phyloP scores from a whole-genome alignment of 2,329 filamentous ascomycete genomes.

The Dichotomopilus funicola region DNA sequence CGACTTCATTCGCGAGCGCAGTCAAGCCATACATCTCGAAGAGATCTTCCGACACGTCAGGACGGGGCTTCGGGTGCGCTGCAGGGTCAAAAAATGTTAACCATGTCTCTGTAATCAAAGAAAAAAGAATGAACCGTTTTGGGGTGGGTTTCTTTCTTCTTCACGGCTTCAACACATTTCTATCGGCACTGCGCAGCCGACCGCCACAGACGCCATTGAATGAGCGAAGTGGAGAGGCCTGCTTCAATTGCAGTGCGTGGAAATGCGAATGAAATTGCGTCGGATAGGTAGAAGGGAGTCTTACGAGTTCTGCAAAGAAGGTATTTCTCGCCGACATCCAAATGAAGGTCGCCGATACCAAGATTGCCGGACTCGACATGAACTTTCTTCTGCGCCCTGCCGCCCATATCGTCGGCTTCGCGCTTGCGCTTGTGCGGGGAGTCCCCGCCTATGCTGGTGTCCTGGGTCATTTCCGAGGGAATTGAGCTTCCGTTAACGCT shows the following conservation, averaged over 20 bases:
- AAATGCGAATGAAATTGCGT: slow-evolving; percentile 8
- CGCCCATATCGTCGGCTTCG: slow-evolving; percentile 47
- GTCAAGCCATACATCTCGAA: slow-evolving; percentile 53
- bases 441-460: slow-evolving; percentile 42
- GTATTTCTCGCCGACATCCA: slow-evolving; percentile 62
- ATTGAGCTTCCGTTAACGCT: slow-evolving; percentile 53
- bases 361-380: slow-evolving; percentile 55
- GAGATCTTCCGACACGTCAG: slow-evolving; percentile 49
- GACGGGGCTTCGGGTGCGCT: slow-evolving; percentile 44
- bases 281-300: slow-evolving; percentile 41
- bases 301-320: slow-evolving; percentile 62
- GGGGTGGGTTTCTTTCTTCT: neutral
- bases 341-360: slow-evolving; percentile 58
- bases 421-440: slow-evolving; percentile 58
- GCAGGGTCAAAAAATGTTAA: slow-evolving; percentile 30
- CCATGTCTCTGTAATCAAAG: slow-evolving; percentile 18
- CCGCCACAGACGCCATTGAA: slow-evolving; percentile 7
- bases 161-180: neutral
- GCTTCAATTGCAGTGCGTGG: neutral
- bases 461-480: slow-evolving; percentile 37
- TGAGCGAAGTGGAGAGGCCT: slow-evolving; percentile 14
- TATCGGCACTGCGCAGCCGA: neutral
- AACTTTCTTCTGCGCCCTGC: slow-evolving; percentile 54
- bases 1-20: slow-evolving; percentile 53
- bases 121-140: neutral